These are phyloP conservation scores for Thelephora ganbajun DNA, from an alignment of 768 basidiomycete genomes.

Conservation along the genomic window DNA sequence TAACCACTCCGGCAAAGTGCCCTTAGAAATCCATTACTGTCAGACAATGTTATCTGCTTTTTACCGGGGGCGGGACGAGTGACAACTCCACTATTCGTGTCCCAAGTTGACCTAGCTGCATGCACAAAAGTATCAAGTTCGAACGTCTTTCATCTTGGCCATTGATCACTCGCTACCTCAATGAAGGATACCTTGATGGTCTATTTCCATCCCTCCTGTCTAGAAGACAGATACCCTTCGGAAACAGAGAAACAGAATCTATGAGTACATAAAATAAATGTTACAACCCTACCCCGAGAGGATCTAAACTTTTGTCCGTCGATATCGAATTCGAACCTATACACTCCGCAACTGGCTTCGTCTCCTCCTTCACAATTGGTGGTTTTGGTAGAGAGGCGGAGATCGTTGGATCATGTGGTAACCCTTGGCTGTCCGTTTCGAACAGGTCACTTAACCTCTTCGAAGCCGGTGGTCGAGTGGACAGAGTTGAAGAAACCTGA, in stretches of 20 bases:
- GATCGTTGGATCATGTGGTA: neutral
- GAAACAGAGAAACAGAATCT: no score
- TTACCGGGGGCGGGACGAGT: no score
- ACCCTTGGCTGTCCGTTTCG: neutral
- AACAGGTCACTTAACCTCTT: neutral
- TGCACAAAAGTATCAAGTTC: no score
- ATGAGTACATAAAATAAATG: neutral
- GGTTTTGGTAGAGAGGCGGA: neutral
- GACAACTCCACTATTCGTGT: no score
- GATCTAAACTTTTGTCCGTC: neutral
- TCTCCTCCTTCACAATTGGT: neutral
- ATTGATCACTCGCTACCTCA: no score
- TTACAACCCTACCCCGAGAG: neutral
- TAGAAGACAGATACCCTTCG: no score
- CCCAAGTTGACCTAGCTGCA: no score
- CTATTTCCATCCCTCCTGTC: neutral
- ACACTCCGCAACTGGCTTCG: neutral
- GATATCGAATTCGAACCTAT: neutral
- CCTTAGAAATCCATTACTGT: slow-evolving; percentile 11
- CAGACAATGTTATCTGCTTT: no score
- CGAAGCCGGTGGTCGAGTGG: neutral
- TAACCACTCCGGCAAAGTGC: slow-evolving; percentile 96
- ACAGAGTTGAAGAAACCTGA: neutral
- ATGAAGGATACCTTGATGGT: neutral
- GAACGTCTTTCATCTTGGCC: no score